Evolutionary conservation across 495 filamentous ascomycete genomes (phyloP), one percentile per base, ranked within the genome.

Genomic region (Neurospora tetrasperma): DNA sequence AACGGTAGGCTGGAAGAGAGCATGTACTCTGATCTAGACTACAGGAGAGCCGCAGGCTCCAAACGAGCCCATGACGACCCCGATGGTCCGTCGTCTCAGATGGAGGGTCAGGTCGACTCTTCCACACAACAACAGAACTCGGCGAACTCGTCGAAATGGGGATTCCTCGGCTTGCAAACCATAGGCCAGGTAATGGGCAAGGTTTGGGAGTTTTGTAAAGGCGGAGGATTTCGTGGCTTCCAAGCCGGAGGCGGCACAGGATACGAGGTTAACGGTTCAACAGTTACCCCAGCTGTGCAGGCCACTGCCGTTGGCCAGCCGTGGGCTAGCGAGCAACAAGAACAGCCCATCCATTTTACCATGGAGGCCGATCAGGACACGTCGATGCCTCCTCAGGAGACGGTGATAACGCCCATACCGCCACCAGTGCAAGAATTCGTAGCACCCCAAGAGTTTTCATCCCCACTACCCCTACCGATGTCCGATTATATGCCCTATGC

Each of bases 171-270:
- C 43, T 72, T 85, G 18, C 76, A 79, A 39, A 83, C 84, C 9
- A 79, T 86, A 69, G 85, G 86, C 12, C 82, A 84, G 42, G 87
- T 92, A 38, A 89, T 93, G 9, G 92, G 92, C 8, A 94, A 90
- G 79, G 89, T 96, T 10, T 92, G 92, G 84, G 87, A 94, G 77
- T 93, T 96, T 73, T 96, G 93, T 85, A 91, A 85, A 77, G 84
- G 85, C 2, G 87, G 88, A 11, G 87, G 91, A 0, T 94, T 97
- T 78, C 84, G 85, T 69, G 94, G 94, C 0, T 97, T 97, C 81
- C 90, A 94, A 72, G 92, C 93, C 16, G 94, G 93, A 35, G 93
- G 91, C 20, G 94, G 94, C 6, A 84, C 83, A 44, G 91, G 89
- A 16, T 97, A 93, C 76, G 82, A 86, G 10, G 72, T 82, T 11